These are phyloP conservation scores for Cyclotella kingstonii DNA, from an alignment of 108 stramenopile species.

Conservation along the genomic window DNA sequence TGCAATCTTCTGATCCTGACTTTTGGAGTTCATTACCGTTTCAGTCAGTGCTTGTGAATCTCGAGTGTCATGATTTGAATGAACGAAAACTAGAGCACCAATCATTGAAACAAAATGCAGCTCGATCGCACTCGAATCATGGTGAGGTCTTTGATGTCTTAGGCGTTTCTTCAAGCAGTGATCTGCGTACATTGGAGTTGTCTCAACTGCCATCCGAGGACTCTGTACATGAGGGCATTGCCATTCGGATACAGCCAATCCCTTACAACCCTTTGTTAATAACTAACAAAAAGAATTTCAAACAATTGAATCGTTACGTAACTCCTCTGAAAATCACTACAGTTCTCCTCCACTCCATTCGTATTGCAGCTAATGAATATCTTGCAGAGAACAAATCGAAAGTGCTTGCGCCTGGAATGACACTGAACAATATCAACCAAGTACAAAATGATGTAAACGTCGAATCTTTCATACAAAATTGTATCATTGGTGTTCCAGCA, in stretches of 20 bases:
- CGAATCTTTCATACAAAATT: conserved; percentile 33
- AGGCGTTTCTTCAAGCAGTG: conserved; percentile 4
- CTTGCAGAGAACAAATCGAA: conserved; percentile 45
- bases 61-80: conserved; percentile 4
- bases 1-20: conserved; percentile 39
- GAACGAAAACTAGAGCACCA: neutral
- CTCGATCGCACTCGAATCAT: neutral
- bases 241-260: conserved; percentile 27
- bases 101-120: neutral
- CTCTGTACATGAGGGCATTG: conserved; percentile 28
- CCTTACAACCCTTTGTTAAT: conserved; percentile 3
- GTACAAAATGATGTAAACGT: neutral
- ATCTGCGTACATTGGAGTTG: neutral
- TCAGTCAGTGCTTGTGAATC: conserved; percentile 17
- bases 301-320: conserved; percentile 7
- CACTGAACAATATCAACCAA: neutral
- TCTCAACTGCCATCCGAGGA: neutral
- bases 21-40: conserved; percentile 54
- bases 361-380: conserved; percentile 49
- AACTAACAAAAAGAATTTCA: neutral
- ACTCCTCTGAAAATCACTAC: conserved; percentile 58
- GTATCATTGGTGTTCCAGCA: conserved; percentile 76
- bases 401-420: conserved; percentile 48
- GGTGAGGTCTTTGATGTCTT: conserved; percentile 30
- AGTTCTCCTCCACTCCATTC: conserved; percentile 50